Conservation (phyloP, 2,329 filamentous ascomycete genomes). For the Albophoma yamanashiensis region DNA sequence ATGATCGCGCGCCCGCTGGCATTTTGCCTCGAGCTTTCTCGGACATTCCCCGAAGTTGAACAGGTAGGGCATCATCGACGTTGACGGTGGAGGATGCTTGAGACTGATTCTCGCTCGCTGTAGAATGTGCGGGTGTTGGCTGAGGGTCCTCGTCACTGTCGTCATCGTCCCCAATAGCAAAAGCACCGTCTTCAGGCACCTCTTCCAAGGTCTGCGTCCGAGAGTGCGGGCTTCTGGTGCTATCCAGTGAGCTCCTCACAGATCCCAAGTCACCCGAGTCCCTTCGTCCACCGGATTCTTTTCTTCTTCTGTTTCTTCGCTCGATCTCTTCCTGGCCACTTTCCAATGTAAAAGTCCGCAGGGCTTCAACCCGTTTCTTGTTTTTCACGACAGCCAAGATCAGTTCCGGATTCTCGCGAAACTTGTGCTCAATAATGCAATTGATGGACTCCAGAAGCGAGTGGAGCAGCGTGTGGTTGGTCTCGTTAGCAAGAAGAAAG, state of each 20-base stretch:
- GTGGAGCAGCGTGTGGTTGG: constrained; percentile 70
- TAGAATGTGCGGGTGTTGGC: constrained; percentile 50
- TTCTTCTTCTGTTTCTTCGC: constrained; percentile 57
- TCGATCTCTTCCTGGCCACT: constrained; percentile 88
- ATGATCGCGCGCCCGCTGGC: constrained; percentile 70
- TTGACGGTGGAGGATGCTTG: constrained; percentile 58
- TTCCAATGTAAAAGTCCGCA: constrained; percentile 82
- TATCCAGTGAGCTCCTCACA: constrained; percentile 55
- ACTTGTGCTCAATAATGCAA: constrained; percentile 82
- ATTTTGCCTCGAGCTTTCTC: constrained; percentile 96
- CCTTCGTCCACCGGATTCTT: constrained; percentile 46
- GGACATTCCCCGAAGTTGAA: constrained; percentile 83
- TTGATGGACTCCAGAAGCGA: constrained; percentile 85
- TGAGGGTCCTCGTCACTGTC: constrained; percentile 39
- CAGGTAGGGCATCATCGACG: constrained; percentile 68
- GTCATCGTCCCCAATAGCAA: constrained; percentile 82
- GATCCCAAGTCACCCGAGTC: constrained; percentile 40
- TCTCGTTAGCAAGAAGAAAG: constrained; percentile 86
- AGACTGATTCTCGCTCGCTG: constrained; percentile 51
- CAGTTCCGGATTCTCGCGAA: constrained; percentile 68
- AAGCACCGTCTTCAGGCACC: constrained; percentile 57
- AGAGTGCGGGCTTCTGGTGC: constrained; percentile 47
- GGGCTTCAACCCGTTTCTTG: constrained; percentile 70
- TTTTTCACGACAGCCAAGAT: constrained; percentile 72
- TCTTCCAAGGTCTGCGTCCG: constrained; percentile 18